phyloP scores from a whole-genome alignment of 2,329 filamentous ascomycete species.

The Colletotrichum aenigma region DNA sequence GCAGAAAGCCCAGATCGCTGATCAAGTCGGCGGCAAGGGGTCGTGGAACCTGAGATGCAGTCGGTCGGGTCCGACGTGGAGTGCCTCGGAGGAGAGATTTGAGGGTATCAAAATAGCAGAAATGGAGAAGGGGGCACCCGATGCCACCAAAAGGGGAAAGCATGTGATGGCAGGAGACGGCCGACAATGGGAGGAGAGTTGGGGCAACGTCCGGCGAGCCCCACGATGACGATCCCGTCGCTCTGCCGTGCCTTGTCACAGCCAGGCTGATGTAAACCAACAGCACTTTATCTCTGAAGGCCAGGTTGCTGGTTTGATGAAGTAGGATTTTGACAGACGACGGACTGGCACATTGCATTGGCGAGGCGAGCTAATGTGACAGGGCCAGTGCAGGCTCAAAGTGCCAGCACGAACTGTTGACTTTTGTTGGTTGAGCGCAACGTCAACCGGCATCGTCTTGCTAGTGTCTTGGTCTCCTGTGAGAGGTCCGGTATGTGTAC shows the following conservation, averaged over 20 bases:
- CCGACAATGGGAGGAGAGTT: background rate
- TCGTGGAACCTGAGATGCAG: background rate
- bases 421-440: slow-evolving; percentile 4
- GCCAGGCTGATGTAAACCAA: background rate
- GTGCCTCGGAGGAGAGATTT: background rate
- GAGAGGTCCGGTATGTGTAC: background rate
- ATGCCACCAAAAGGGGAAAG: background rate
- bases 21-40: background rate
- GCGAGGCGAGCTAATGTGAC: background rate
- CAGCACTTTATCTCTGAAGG: background rate
- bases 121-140: background rate
- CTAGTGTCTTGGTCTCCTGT: background rate
- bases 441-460: background rate
- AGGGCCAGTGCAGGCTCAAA: background rate
- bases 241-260: background rate
- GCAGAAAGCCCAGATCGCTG: background rate
- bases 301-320: background rate
- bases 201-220: background rate
- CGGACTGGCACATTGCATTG: background rate
- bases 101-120: background rate
- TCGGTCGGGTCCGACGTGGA: slow-evolving; percentile 7
- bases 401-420: background rate
- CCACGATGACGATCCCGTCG: slow-evolving; percentile 5
- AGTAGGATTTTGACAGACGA: background rate
- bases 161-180: slow-evolving; percentile 14